Evolutionary conservation across 1,284 basidiomycete species (phyloP).

Genomic region (Cryptococcus sp.): DNA sequence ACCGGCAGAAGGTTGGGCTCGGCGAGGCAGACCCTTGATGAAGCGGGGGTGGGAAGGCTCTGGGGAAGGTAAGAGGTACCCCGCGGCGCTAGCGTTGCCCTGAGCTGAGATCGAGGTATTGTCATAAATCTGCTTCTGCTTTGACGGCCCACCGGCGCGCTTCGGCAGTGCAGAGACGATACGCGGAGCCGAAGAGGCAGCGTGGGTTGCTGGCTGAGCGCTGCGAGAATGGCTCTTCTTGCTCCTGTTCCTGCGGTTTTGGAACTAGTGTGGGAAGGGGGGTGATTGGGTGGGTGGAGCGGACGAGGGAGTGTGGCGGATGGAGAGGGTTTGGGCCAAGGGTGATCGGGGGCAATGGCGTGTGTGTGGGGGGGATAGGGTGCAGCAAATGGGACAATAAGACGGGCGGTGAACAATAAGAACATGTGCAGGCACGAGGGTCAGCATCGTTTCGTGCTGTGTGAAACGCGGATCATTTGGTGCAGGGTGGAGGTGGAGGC

Average conservation of each 20-base stretch:
- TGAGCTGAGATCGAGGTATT: background rate
- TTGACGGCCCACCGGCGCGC: background rate
- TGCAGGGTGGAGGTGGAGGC: background rate
- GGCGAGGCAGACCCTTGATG: background rate
- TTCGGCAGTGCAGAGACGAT: conserved; percentile 10
- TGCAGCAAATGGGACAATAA: too few species aligned
- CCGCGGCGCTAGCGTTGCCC: too few species aligned
- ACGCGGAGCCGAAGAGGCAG: conserved; percentile 1
- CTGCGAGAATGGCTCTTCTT: background rate
- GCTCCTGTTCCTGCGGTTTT: conserved; percentile 17
- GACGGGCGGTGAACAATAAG: background rate
- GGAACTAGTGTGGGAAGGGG: conserved; percentile 10
- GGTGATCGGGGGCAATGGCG: too few species aligned
- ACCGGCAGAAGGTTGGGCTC: background rate
- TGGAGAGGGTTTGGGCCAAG: background rate
- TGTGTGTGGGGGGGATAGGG: background rate
- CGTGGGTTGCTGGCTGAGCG: background rate
- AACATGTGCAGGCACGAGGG: background rate
- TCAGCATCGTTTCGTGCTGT: background rate
- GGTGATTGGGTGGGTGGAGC: background rate
- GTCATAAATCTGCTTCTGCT: background rate
- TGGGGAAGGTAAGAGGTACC: background rate
- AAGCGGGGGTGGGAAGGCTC: background rate
- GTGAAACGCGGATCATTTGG: conserved; percentile 1
- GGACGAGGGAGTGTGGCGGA: background rate